Conservation (phyloP, 2,329 filamentous ascomycete species). For the Dothistroma pini region DNA sequence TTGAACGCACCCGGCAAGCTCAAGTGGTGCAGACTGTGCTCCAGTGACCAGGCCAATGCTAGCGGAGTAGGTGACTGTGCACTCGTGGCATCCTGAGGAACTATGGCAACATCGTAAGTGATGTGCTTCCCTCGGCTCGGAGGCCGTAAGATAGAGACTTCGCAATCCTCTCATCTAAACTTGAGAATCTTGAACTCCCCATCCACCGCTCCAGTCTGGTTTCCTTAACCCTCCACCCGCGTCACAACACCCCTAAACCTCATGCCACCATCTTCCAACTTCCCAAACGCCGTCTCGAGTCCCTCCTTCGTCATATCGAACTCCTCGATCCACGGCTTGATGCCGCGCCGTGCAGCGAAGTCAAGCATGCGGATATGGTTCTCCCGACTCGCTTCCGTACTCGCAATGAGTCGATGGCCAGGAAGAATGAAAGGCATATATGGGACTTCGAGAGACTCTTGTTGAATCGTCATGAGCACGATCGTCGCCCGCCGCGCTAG, state of each 20-base stretch:
- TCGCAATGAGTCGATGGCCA: conserved; percentile 33
- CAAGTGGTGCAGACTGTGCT: conserved; percentile 62
- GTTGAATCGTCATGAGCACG: conserved; percentile 36
- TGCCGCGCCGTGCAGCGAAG: conserved; percentile 41
- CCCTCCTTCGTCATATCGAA: conserved; percentile 42
- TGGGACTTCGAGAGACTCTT: conserved; percentile 28
- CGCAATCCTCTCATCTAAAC: no score
- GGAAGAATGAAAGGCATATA: conserved; percentile 36
- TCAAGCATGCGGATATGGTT: conserved; percentile 42
- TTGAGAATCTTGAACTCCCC: not conserved
- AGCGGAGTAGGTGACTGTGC: conserved; percentile 70
- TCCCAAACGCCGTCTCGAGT: conserved; percentile 41
- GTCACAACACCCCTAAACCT: conserved; percentile 42
- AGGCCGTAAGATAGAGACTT: conserved; percentile 56
- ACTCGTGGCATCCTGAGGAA: no score
- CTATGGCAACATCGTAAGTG: no score
- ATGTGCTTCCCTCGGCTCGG: no score
- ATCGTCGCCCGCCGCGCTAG: conserved; percentile 33
- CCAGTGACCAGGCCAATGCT: conserved; percentile 78
- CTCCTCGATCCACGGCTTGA: conserved; percentile 45
- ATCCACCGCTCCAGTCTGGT: not conserved
- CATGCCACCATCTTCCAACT: conserved; percentile 42
- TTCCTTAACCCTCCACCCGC: no score
- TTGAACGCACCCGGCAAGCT: conserved; percentile 68
- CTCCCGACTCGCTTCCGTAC: conserved; percentile 32